A percentile compares a stretch with the other conserved stretches of the same genome.
phyloP scores from a whole-genome alignment of 2,329 filamentous ascomycete species.

The Beauveria sp. region DNA sequence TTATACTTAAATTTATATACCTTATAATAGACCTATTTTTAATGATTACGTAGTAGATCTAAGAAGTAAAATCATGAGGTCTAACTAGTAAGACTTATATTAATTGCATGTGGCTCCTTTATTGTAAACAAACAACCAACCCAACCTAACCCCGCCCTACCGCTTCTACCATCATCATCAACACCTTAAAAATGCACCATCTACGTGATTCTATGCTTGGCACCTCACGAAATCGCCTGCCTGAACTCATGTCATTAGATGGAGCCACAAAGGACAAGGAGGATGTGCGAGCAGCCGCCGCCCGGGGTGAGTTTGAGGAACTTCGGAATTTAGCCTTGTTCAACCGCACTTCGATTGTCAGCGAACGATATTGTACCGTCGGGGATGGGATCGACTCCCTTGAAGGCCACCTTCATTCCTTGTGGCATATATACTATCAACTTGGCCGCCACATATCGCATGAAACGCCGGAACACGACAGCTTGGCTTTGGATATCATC shows the following conservation, averaged over 20 bases:
- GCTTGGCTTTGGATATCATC: neutral
- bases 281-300: neutral
- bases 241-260: neutral
- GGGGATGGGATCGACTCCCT: neutral
- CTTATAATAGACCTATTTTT: too few relatives aligned
- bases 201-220: neutral
- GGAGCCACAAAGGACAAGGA: neutral
- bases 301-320: neutral
- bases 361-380: neutral
- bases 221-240: neutral
- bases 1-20: too few relatives aligned
- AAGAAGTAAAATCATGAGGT: too few relatives aligned
- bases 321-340: neutral
- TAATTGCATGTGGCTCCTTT: too few relatives aligned
- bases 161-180: neutral
- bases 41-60: too few relatives aligned
- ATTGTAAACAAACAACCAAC: too few relatives aligned
- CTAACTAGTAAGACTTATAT: too few relatives aligned
- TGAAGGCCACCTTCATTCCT: neutral
- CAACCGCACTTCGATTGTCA: neutral
- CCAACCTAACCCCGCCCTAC: neutral
- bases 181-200: neutral
- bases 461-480: neutral
- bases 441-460: neutral
- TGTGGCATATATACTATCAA: neutral